Base-by-base conservation (phyloP, 106 monocot species). In the Dendrobium chrysotoxum region DNA sequence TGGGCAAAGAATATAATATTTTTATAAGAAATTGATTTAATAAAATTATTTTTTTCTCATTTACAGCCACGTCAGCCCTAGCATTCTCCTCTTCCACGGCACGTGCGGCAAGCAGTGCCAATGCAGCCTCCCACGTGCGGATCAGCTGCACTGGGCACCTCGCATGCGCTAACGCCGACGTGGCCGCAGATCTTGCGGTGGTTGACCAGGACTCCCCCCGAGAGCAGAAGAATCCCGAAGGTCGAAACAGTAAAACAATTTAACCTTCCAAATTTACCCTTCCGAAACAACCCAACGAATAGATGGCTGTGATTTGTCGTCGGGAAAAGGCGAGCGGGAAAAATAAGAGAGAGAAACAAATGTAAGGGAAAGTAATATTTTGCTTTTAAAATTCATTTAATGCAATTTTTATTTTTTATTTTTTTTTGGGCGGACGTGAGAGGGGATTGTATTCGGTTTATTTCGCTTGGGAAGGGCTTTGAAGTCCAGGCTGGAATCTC, bases 341-440 rank as follows among this genome's bases (percentile, higher is more conserved):
- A 30, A 31, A 70, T 5, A 26, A 9, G 28, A 26, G 66, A 28
- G 66, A 28, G 66, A 23, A 30, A 28, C 13, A 70, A 70, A 31
- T 30, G 31, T n/a, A 64, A 64, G 7, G 64, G 25, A 64, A 70
- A 31, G 4, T 13, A 31, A 40, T 40, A 40, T 73, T 40, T 40
- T 41, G 15, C 18, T 40, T 75, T 75, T 45, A 46, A 46, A 46
- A 46, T 25, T 76, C 74, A 74, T 74, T 45, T 70, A 70, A 31
- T n/a, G n/a, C n/a, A n/a, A n/a, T n/a, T n/a, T n/a, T n/a, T n/a
- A n/a, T n/a, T n/a, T n/a, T n/a, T n/a, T n/a, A n/a, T n/a, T n/a
- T n/a, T n/a, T n/a, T n/a, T n/a, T n/a, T n/a, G n/a, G n/a, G 41
- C 47, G 76, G 76, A 76, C 47, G 76, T 11, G 76, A 76, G 50